These are phyloP conservation scores for Penicillium steckii DNA, from an alignment of 495 filamentous ascomycete species.

Conservation along the genomic window DNA sequence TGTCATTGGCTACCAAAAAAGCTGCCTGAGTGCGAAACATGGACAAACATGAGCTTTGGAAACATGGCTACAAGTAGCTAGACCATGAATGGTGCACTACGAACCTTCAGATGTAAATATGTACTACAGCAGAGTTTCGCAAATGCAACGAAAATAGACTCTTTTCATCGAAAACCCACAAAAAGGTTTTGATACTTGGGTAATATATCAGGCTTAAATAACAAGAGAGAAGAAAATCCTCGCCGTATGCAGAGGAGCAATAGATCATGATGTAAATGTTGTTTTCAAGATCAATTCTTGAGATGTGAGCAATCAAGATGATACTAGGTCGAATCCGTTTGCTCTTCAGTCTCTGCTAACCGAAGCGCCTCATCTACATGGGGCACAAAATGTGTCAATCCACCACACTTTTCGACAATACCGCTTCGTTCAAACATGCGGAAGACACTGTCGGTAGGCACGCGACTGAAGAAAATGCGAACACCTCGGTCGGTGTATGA, in stretches of 20 bases:
- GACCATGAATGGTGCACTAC: no score
- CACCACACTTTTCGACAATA: constrained; percentile 77
- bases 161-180: no score
- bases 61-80: no score
- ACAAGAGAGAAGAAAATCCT: not conserved
- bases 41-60: no score
- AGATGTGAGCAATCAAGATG: not conserved
- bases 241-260: not conserved
- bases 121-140: no score
- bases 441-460: constrained; percentile 69
- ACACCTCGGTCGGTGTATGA: constrained; percentile 70
- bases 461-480: constrained; percentile 83
- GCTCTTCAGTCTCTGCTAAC: constrained; percentile 66
- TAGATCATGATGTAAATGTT: constrained; percentile 1
- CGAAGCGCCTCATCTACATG: constrained; percentile 82
- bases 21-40: no score
- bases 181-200: no score
- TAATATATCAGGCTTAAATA: constrained; percentile 1
- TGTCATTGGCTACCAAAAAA: no score
- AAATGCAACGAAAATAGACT: no score
- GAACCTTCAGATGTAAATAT: no score
- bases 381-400: constrained; percentile 72
- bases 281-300: not conserved
- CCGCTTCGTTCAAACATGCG: constrained; percentile 73
- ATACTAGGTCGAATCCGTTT: constrained; percentile 17